Percentiles rank a stretch among this genome's conserved stretches.
These are phyloP conservation scores for Beauveria medogensis DNA, from an alignment of 2,329 filamentous ascomycete genomes.

Conservation along the genomic window DNA sequence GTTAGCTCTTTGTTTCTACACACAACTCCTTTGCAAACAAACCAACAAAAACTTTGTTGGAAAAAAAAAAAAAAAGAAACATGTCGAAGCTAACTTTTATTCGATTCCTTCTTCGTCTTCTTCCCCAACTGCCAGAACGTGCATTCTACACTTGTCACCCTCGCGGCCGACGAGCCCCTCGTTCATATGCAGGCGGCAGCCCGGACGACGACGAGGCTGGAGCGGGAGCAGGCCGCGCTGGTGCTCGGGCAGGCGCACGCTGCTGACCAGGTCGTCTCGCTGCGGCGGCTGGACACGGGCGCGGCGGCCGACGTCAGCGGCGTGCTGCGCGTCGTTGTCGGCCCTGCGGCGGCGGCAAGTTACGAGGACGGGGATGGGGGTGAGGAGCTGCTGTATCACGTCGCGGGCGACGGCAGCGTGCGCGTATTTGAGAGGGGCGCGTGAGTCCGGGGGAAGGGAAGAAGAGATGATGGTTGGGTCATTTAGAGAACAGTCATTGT, in stretches of 20 bases:
- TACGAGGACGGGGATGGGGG: slow-evolving; percentile 58
- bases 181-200: slow-evolving; percentile 41
- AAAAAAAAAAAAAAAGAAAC: too few species aligned
- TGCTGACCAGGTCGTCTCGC: slow-evolving; percentile 61
- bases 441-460: slow-evolving; percentile 8
- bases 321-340: slow-evolving; percentile 65
- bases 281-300: slow-evolving; percentile 75
- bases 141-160: slow-evolving; percentile 57
- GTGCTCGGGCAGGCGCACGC: slow-evolving; percentile 65
- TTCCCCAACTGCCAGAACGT: slow-evolving; percentile 37
- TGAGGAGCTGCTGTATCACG: slow-evolving; percentile 72
- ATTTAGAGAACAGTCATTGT: too few species aligned
- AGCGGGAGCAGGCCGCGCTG: slow-evolving; percentile 64
- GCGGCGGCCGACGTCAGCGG: slow-evolving; percentile 87
- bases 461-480: too few species aligned
- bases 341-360: slow-evolving; percentile 66
- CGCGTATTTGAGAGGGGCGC: slow-evolving; percentile 75
- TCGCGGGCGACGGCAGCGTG: slow-evolving; percentile 70
- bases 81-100: too few species aligned
- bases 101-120: too few species aligned
- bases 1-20: too few species aligned
- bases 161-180: slow-evolving; percentile 68
- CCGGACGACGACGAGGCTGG: slow-evolving; percentile 46
- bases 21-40: too few species aligned
- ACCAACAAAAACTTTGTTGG: too few species aligned